These are phyloP conservation scores for Mayamaea pseudoterrestris DNA, from an alignment of 108 stramenopile genomes.

Conservation along the genomic window DNA sequence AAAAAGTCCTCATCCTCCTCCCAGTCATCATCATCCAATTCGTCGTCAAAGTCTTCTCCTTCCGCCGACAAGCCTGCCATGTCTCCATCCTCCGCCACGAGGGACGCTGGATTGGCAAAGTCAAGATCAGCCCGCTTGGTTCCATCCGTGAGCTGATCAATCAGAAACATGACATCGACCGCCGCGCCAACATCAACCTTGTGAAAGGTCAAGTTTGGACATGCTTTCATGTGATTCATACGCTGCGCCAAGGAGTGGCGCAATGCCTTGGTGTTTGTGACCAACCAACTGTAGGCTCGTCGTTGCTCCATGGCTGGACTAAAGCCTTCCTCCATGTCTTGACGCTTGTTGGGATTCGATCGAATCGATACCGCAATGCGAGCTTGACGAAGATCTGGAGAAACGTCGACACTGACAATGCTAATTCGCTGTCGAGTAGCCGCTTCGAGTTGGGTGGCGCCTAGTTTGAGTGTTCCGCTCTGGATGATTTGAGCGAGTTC, in stretches of 20 bases:
- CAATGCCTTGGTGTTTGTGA: slow-evolving; percentile 56
- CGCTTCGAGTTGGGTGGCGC: slow-evolving; percentile 41
- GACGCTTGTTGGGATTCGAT: slow-evolving; percentile 7
- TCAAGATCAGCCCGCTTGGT: slow-evolving; percentile 43
- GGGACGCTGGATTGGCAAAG: slow-evolving; percentile 13
- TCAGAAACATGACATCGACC: slow-evolving; percentile 81
- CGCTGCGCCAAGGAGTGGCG: slow-evolving; percentile 64
- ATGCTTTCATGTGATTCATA: slow-evolving; percentile 75
- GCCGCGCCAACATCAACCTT: slow-evolving; percentile 84
- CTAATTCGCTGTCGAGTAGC: slow-evolving; percentile 61
- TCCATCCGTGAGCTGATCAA: slow-evolving; percentile 60
- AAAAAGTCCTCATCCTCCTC: slow-evolving; percentile 43
- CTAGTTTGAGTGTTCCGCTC: slow-evolving; percentile 27
- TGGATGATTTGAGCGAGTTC: slow-evolving; percentile 62
- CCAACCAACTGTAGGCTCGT: slow-evolving; percentile 74
- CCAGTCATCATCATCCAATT: slow-evolving; percentile 34
- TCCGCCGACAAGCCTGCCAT: slow-evolving; percentile 11
- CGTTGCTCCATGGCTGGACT: slow-evolving; percentile 41
- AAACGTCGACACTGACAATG: slow-evolving; percentile 67
- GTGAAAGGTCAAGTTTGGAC: slow-evolving; percentile 69
- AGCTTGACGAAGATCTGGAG: slow-evolving; percentile 78
- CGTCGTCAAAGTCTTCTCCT: slow-evolving; percentile 28
- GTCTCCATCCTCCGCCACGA: slow-evolving; percentile 16
- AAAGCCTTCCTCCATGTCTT: slow-evolving; percentile 1
- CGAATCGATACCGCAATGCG: slow-evolving; percentile 70